Evolutionary conservation across 2,329 filamentous ascomycete genomes (phyloP).

Genomic region (Diplodia seriata): DNA sequence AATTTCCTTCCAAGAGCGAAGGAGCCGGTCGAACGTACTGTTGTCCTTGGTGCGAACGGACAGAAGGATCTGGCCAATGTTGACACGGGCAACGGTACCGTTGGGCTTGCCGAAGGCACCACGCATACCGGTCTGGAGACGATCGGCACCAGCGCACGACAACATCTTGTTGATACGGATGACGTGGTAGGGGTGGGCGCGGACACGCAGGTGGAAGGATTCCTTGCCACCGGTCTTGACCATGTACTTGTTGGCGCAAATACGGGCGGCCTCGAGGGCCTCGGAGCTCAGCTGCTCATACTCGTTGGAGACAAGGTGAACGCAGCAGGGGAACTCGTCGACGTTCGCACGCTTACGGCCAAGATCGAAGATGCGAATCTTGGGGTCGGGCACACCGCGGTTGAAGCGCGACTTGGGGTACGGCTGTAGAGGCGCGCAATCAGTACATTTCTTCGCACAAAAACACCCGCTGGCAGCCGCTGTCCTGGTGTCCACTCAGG

Average conservation of each 20-base stretch:
- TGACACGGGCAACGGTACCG: constrained; percentile 98
- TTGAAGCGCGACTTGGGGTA: constrained; percentile 99
- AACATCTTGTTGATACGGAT: constrained; percentile 99
- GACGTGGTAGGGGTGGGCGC: constrained; percentile 99
- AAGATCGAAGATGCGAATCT: constrained; percentile 97
- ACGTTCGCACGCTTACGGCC: constrained; percentile 98
- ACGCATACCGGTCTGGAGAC: constrained; percentile 99
- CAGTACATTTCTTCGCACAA: constrained; percentile 12
- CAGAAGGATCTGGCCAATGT: constrained; percentile 99
- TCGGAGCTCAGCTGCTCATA: constrained; percentile 99
- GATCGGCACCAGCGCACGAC: constrained; percentile 99
- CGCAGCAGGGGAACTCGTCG: constrained; percentile 97
- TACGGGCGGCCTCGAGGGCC: constrained; percentile 99
- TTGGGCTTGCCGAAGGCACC: constrained; percentile 99
- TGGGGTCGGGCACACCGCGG: constrained; percentile 88
- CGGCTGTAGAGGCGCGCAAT: constrained; percentile 63
- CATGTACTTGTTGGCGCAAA: constrained; percentile 98
- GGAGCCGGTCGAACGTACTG: constrained; percentile 31
- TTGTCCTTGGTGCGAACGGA: constrained; percentile 96
- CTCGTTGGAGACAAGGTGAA: constrained; percentile 99
- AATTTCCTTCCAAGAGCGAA: not conserved
- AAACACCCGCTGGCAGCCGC: not conserved
- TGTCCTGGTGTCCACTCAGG: not conserved
- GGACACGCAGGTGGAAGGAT: constrained; percentile 73
- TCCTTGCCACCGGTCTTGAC: constrained; percentile 74